Evolutionary conservation across 805 yeast species (phyloP).

Genomic region (Saturnispora hagleri): DNA sequence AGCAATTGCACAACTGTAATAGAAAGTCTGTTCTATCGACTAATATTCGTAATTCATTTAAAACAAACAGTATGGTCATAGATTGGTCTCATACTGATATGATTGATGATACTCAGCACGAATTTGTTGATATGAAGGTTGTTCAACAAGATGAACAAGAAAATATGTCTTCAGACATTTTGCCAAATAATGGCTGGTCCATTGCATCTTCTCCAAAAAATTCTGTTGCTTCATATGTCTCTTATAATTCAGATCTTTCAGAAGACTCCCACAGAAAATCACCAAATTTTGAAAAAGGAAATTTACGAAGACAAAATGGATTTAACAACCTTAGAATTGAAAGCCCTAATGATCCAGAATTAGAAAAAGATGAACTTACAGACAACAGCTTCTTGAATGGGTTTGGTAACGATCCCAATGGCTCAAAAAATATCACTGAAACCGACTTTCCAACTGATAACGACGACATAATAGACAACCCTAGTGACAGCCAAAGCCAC

Average conservation of each 20-base stretch:
- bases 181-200: conserved; percentile 7
- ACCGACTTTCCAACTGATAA: too few relatives aligned
- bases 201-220: conserved; percentile 2
- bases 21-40: conserved; percentile 19
- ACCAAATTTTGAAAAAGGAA: conserved; percentile 11
- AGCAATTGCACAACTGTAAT: conserved; percentile 15
- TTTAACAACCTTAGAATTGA: conserved; percentile 37
- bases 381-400: background rate
- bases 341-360: background rate
- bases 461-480: background rate
- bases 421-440: background rate
- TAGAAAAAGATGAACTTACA: background rate
- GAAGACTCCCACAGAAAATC: conserved; percentile 9
- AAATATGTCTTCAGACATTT: conserved; percentile 6
- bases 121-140: conserved; percentile 9
- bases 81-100: conserved; percentile 27
- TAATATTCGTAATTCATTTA: conserved; percentile 8
- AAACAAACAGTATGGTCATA: conserved; percentile 1
- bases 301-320: conserved; percentile 42
- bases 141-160: conserved; percentile 6
- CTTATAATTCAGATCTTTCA: conserved; percentile 52
- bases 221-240: conserved; percentile 35
- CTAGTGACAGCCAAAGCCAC: background rate
- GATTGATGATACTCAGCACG: conserved; percentile 17
- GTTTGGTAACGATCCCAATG: background rate